Base-by-base conservation (phyloP, 345 rosid genomes). In the Camelina laxa region DNA sequence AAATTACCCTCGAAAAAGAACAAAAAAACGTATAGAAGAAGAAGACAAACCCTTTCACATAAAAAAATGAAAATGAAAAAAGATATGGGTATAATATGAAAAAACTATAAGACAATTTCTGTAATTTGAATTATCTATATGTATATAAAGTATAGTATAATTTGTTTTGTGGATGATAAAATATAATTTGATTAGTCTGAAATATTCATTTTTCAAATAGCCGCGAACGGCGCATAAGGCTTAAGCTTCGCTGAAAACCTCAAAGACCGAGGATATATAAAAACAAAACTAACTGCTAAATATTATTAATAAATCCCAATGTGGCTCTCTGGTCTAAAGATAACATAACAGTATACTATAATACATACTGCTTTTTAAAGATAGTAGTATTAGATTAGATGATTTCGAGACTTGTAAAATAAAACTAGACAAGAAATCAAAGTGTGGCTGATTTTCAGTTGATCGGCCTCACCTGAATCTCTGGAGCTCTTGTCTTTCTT, bases 211-310 rank as follows among this genome's bases (percentile, higher is more conserved):
- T 65, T 72, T 72, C 39, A 64, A 72, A 42, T 42, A 72, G 73
- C 77, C 81, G 77, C 5, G 69, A 78, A 78, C 81, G 81, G 77
- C 81, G 81, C 64, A 31, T 42, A 67, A 72, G 81, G 77, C 81
- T 72, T 71, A 72, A 78, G 74, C 59, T 35, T 78, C 76, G 81
- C 77, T 78, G 77, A 78, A 60, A 47, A 70, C 72, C 73, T 65
- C 76, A 66, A 72, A 78, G 69, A 50, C 77, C 81, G 81, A 78
- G 81, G 73, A 58, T 71, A 65, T 77, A 56, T 56, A 71, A 71
- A 65, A 78, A 33, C 67, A 50, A 59, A 36, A 58, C 30, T 24
- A 45, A 62, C 33, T 41, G 42, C 17, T 61, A 45, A 27, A 33
- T 33, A 33, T 27, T 27, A 27, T 6, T 33, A 60, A 17, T 20